Percentiles rank a stretch among this genome's conserved stretches.
phyloP scores from a whole-genome alignment of 768 basidiomycete genomes.

The Gymnopilus dilepis region DNA sequence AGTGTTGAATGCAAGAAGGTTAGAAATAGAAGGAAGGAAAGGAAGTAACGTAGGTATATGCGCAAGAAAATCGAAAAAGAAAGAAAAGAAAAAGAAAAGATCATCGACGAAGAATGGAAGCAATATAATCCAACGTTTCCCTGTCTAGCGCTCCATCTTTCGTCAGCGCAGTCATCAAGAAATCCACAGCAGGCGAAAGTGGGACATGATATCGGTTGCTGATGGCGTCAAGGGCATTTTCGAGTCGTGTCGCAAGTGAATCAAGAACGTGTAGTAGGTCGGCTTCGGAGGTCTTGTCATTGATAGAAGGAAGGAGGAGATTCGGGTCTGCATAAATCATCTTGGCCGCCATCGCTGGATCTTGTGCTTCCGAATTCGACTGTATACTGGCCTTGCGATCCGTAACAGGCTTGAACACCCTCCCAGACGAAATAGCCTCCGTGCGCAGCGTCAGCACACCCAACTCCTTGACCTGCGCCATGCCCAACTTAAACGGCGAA shows the following conservation, averaged over 20 bases:
- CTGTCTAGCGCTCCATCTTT: conserved; percentile 47
- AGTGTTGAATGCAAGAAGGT: conserved; percentile 8
- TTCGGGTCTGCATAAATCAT: conserved; percentile 65
- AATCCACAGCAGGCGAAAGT: conserved; percentile 27
- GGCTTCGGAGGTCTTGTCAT: conserved; percentile 69
- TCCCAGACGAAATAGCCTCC: conserved; percentile 72
- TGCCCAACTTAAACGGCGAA: conserved; percentile 26
- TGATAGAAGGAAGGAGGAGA: conserved; percentile 69
- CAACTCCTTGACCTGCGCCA: conserved; percentile 77
- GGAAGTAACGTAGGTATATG: background rate
- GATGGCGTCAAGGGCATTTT: conserved; percentile 63
- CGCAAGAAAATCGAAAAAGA: background rate
- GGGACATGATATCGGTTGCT: conserved; percentile 29
- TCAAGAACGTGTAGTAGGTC: conserved; percentile 81
- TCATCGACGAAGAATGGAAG: conserved; percentile 28
- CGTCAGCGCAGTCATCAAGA: conserved; percentile 42
- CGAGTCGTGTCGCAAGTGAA: conserved; percentile 74
- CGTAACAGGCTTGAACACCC: conserved; percentile 57
- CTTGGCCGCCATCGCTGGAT: conserved; percentile 29
- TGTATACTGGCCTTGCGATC: conserved; percentile 52
- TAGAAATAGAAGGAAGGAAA: background rate
- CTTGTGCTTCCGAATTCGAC: conserved; percentile 38
- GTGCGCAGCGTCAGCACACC: conserved; percentile 77
- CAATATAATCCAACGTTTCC: conserved; percentile 49
- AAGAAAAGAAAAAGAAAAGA: background rate